Base-by-base conservation (phyloP, 228 moss, liverwort and hornwort species). In the Sphagnum fallax region DNA sequence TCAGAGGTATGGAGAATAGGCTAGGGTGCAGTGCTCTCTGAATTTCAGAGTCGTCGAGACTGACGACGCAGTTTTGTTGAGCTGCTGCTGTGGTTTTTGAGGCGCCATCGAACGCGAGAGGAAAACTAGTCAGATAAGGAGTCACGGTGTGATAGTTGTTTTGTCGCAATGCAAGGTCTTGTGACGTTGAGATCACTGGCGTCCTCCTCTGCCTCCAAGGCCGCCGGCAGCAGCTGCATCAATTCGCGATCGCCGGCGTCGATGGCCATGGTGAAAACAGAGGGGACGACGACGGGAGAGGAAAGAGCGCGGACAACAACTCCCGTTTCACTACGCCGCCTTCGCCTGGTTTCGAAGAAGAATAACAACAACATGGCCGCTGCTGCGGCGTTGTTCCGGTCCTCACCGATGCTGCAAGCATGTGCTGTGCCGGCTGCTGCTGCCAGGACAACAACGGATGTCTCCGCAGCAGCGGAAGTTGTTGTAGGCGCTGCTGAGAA, bases 121-220 rank as follows among this genome's bases (percentile, higher is more conserved):
- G 2, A 32, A 32, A 32, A 32, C 32, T 32, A 32, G 32, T 32
- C 32, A 32, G 32, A 32, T 32, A 32, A 32, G 32, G 32, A 32
- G 32, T 3, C 2, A 32, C 32, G 32, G 32, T 32, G 32, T 2
- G 2, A 32, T 32, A 32, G 32, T 32, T 32, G 32, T 32, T 32
- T 32, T 32, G 32, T 32, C 2, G 32, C 32, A 32, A 93, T 93
- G 93, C 89, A 90, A 65, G 83, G 80, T 47, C 72, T 94, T 59
- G 68, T 89, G 50, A 86, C 88, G 11, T 76, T 80, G 73, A 76
- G 90, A 60, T 81, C 91, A 66, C 63, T 88, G 6, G 78, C 80
- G 5, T 74, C 81, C 3, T 76, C 77, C 14, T 75, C 88, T 48
- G 86, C 84, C 62, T 51, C 77, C 0, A 88, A 82, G 62, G 64